phyloP scores from a whole-genome alignment of 2,329 filamentous ascomycete species.

The Ceratocystis lukuohia region DNA sequence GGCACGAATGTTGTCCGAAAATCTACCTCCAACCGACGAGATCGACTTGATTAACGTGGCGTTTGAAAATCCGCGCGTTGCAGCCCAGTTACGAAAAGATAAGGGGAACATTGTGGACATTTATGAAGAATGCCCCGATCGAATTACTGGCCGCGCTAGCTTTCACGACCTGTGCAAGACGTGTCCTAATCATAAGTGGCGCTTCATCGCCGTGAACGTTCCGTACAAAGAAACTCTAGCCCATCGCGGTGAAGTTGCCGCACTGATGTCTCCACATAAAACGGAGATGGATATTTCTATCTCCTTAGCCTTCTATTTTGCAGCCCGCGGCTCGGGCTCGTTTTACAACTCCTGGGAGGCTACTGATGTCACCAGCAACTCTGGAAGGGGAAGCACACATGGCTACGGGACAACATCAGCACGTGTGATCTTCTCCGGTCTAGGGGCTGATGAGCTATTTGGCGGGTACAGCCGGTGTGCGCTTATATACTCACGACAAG shows the following conservation, averaged over 20 bases:
- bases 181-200: conserved; percentile 62
- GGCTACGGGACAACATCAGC: conserved; percentile 52
- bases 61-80: conserved; percentile 80
- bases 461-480: conserved; percentile 81
- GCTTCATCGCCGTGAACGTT: conserved; percentile 71
- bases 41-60: conserved; percentile 92
- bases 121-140: conserved; percentile 81
- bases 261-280: conserved; percentile 80
- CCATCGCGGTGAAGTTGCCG: conserved; percentile 56
- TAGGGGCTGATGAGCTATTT: conserved; percentile 93
- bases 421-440: conserved; percentile 74
- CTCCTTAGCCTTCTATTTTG: conserved; percentile 86
- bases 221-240: conserved; percentile 60
- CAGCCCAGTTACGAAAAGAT: conserved; percentile 36
- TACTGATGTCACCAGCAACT: conserved; percentile 10
- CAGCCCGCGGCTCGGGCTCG: conserved; percentile 56
- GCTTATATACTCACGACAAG: conserved; percentile 55
- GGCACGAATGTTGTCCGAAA: conserved; percentile 64
- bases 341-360: conserved; percentile 7
- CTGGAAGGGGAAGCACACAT: conserved; percentile 19
- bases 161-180: conserved; percentile 56
- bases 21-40: conserved; percentile 52
- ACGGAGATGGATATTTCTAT: conserved; percentile 99
- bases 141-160: conserved; percentile 70
- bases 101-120: conserved; percentile 28